phyloP scores from a whole-genome alignment of 495 filamentous ascomycete genomes.

The Podospora australis region DNA sequence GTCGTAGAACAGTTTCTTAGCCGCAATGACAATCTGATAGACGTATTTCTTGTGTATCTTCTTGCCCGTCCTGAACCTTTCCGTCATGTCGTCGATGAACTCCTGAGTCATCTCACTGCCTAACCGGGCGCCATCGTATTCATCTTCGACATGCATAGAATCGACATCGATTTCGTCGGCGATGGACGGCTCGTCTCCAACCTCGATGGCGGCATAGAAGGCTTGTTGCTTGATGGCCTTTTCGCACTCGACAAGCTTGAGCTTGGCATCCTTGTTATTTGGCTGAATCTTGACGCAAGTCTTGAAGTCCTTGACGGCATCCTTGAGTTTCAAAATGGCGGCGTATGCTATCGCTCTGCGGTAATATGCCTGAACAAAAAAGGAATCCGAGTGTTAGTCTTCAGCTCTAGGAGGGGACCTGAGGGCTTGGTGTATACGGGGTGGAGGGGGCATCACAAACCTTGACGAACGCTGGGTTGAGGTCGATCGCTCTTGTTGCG shows the following conservation, averaged over 20 bases:
- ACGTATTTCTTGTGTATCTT: slow-evolving; percentile 93
- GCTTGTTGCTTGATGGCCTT: slow-evolving; percentile 84
- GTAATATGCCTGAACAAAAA: slow-evolving; percentile 81
- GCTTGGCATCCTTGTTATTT: slow-evolving; percentile 78
- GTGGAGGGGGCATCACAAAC: no score
- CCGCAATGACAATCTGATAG: slow-evolving; percentile 88
- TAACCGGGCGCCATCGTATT: slow-evolving; percentile 78
- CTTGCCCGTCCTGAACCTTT: slow-evolving; percentile 93
- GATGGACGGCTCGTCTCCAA: slow-evolving; percentile 83
- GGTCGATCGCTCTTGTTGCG: slow-evolving; percentile 87
- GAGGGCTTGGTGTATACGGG: background rate
- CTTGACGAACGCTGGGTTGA: slow-evolving; percentile 84
- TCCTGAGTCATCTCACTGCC: slow-evolving; percentile 86
- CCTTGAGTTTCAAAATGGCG: slow-evolving; percentile 78
- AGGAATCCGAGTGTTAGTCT: background rate
- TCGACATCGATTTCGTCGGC: slow-evolving; percentile 87
- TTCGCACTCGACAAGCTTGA: slow-evolving; percentile 85
- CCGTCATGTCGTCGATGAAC: slow-evolving; percentile 94
- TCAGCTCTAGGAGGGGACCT: background rate
- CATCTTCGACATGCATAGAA: slow-evolving; percentile 68
- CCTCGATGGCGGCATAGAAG: slow-evolving; percentile 91
- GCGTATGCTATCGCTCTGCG: slow-evolving; percentile 84
- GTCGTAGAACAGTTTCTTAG: slow-evolving; percentile 79
- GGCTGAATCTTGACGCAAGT: slow-evolving; percentile 82
- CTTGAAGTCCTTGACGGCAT: slow-evolving; percentile 88